A percentile compares a stretch with the other conserved stretches of the same genome.
phyloP scores from a whole-genome alignment of 495 filamentous ascomycete genomes.

The Penicillium desertorum region DNA sequence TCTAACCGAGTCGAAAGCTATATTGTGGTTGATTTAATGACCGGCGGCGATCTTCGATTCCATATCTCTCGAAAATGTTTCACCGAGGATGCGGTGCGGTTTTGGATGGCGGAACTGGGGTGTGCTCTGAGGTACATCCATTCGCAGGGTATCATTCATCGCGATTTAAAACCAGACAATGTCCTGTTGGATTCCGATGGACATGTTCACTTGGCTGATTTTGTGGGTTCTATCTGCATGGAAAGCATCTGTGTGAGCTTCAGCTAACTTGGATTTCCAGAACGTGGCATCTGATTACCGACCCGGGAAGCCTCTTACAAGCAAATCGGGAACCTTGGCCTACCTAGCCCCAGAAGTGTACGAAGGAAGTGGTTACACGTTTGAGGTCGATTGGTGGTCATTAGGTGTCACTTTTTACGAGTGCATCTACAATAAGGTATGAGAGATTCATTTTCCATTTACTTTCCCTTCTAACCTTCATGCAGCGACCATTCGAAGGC shows the following conservation, averaged over 20 bases:
- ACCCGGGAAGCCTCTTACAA: slow-evolving; percentile 78
- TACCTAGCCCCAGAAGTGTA: slow-evolving; percentile 98
- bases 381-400: slow-evolving; percentile 97
- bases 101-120: slow-evolving; percentile 93
- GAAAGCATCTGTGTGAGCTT: neutral
- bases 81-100: slow-evolving; percentile 93
- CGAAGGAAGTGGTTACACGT: slow-evolving; percentile 77
- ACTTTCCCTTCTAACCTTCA: neutral
- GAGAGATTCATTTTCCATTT: slow-evolving; percentile 10
- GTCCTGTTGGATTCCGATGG: slow-evolving; percentile 90
- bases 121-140: slow-evolving; percentile 94
- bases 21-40: slow-evolving; percentile 98
- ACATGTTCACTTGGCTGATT: slow-evolving; percentile 96
- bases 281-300: slow-evolving; percentile 95
- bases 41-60: slow-evolving; percentile 92
- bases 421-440: slow-evolving; percentile 97
- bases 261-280: slow-evolving; percentile 42
- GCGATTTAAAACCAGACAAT: slow-evolving; percentile 97
- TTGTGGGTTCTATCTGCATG: slow-evolving; percentile 59
- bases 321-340: slow-evolving; percentile 94
- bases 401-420: slow-evolving; percentile 96
- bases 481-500: slow-evolving; percentile 84
- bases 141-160: slow-evolving; percentile 87
- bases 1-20: slow-evolving; percentile 61
- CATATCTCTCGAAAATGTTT: slow-evolving; percentile 98